Base-by-base conservation (phyloP, 805 yeast species). In the Starmerella floris region DNA sequence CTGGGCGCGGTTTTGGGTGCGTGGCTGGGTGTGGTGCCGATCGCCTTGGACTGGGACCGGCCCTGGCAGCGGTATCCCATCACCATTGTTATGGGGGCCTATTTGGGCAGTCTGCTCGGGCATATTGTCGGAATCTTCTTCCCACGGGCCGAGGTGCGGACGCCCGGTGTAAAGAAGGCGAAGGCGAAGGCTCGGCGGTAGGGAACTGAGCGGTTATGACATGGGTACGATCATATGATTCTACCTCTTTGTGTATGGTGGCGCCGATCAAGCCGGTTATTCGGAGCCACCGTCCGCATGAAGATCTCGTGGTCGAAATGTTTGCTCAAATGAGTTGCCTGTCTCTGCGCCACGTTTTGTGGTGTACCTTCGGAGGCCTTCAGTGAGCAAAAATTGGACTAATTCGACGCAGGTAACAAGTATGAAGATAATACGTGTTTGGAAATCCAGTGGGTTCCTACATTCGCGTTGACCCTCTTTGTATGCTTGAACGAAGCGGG, bases 61-160 rank as follows among this genome's bases (percentile, higher is more conserved):
- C 83, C 80, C 22, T 88, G 98, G 98, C 98, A 88, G 61, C 71
- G 68, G 41, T 88, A 95, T 93, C 98, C 98, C 5, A 73, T 84
- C 41, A 88, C 97, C 0, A 68, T 88, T 34, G 65, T 88, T 13
- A 68, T 73, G 8, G 96, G 97, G 2, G 76, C 77, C 0, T 83
- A 83, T 54, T 26, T 72, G 2, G 95, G 94, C 3, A 68, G 74
- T 33, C 39, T 68, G 1, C 44, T 67, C 3, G 73, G 64, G 8
- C 23, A 19, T 10, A 20, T 35, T 6, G 20, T 20, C 20, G 43
- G 31, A 11, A 2, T n/a, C 23, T 32, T 39, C 20, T 10, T 28
- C n/a, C 31, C 39, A 5, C 26, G 26, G 17, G 36, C 36, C 4
- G 10, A 13, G 5, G 34, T 31, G 13, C 6, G 15, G 20, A 22